phyloP scores from a whole-genome alignment of 129 eudicot species.

The Artemisia annua region DNA sequence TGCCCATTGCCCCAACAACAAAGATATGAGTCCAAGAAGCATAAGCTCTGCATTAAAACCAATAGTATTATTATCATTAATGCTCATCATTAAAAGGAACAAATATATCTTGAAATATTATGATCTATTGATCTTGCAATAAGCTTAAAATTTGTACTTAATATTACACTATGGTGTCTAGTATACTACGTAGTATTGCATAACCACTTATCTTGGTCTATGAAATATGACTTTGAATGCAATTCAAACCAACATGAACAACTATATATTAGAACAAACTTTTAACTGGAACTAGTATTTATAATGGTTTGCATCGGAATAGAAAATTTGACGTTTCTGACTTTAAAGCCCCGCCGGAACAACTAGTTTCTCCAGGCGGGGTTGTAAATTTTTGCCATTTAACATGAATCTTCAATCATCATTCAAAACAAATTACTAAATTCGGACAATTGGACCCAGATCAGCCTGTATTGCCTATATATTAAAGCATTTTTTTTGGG shows the following conservation, averaged over 20 bases:
- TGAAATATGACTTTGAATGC: not conserved
- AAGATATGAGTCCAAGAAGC: constrained; percentile 97
- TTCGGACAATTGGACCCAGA: constrained; percentile 8
- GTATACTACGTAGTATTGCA: too few species aligned
- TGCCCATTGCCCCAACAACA: constrained; percentile 97
- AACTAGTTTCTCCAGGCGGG: not conserved
- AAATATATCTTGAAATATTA: too few species aligned
- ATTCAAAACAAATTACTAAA: too few species aligned
- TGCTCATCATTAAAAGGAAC: not conserved
- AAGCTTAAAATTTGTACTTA: not conserved
- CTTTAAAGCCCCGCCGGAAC: constrained; percentile 3
- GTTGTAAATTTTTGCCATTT: constrained; percentile 7
- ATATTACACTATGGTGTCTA: not conserved
- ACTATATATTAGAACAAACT: not conserved
- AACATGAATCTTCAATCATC: constrained; percentile 4
- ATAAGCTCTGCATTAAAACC: constrained; percentile 63
- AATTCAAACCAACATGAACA: constrained; percentile 22
- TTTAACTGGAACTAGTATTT: not conserved
- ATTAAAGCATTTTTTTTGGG: too few species aligned
- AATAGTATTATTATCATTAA: not conserved
- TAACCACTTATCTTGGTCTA: constrained; percentile 3
- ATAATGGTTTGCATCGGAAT: not conserved
- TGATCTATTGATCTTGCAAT: not conserved
- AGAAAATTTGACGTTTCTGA: not conserved
- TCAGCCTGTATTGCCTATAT: constrained; percentile 5